A percentile compares a stretch with the other conserved stretches of the same genome.
These are phyloP conservation scores for Endotrypanum monterogeii DNA, from an alignment of 208 protist species.

Conservation along the genomic window DNA sequence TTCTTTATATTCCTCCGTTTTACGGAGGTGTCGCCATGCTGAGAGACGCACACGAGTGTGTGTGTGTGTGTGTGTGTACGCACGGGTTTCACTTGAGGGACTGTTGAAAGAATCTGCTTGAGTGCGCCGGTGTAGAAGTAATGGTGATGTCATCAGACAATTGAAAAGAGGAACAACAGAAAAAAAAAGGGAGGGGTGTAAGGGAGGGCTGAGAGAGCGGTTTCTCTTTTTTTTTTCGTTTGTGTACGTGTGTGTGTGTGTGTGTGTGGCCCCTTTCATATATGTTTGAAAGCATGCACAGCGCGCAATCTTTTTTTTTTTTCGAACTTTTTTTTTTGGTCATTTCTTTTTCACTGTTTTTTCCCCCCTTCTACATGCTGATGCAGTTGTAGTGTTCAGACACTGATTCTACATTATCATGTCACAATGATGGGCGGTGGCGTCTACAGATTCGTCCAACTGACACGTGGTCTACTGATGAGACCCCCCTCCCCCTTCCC, in stretches of 20 bases:
- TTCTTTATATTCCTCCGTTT: background rate
- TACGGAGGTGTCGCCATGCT: background rate
- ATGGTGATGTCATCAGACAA: background rate
- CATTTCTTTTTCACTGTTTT: background rate
- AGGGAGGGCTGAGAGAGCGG: no score
- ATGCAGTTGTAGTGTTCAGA: no score
- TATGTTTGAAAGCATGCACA: background rate
- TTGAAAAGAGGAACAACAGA: background rate
- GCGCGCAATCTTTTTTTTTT: background rate
- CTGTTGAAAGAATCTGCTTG: background rate
- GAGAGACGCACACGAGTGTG: background rate
- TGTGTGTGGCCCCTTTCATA: background rate
- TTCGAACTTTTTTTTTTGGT: no score
- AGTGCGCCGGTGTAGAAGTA: background rate
- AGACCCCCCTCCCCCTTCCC: no score
- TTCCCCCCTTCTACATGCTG: background rate
- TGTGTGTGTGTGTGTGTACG: background rate
- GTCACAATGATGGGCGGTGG: no score
- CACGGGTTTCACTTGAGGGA: background rate
- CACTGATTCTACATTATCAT: no score
- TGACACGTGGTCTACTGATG: no score
- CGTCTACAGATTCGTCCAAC: no score
- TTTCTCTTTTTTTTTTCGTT: no score
- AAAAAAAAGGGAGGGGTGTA: no score
- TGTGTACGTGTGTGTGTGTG: no score